Evolutionary conservation across 225 moss, liverwort and hornwort genomes (phyloP).

Genomic region (Rhytidiadelphus loreus): DNA sequence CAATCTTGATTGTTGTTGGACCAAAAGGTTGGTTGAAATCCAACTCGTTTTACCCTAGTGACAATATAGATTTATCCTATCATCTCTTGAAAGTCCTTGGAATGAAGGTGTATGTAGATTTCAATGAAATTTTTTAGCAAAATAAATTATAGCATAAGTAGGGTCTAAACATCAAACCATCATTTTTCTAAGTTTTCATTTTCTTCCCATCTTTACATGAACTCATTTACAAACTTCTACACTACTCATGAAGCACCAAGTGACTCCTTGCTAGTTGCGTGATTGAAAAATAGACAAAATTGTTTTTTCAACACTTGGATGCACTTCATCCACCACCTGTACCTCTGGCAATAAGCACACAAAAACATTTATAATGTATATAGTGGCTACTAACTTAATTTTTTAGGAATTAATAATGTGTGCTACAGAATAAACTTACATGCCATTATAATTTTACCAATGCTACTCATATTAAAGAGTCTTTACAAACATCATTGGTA

Average conservation of each 20-base stretch:
- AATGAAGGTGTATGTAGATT: neutral
- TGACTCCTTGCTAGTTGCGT: accelerated
- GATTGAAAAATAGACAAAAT: neutral
- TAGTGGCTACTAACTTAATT: accelerated
- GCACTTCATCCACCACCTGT: accelerated
- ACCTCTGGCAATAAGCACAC: accelerated
- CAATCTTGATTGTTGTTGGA: neutral
- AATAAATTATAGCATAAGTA: neutral
- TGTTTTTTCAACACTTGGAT: neutral
- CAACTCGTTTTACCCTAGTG: accelerated
- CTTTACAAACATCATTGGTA: neutral
- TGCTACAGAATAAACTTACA: accelerated
- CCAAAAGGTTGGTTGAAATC: neutral
- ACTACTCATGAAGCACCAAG: neutral
- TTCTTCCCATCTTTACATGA: neutral
- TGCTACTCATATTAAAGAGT: neutral
- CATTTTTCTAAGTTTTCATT: neutral
- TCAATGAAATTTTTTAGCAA: neutral
- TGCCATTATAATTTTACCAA: neutral
- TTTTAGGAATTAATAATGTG: accelerated
- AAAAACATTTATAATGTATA: neutral
- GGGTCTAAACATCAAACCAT: neutral
- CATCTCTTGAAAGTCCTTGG: accelerated
- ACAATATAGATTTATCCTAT: neutral
- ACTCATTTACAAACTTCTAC: neutral